A percentile compares a stretch with the other conserved stretches of the same genome.
Evolutionary conservation across 306 rosid species (phyloP).

Genomic region (Castanea crenata): DNA sequence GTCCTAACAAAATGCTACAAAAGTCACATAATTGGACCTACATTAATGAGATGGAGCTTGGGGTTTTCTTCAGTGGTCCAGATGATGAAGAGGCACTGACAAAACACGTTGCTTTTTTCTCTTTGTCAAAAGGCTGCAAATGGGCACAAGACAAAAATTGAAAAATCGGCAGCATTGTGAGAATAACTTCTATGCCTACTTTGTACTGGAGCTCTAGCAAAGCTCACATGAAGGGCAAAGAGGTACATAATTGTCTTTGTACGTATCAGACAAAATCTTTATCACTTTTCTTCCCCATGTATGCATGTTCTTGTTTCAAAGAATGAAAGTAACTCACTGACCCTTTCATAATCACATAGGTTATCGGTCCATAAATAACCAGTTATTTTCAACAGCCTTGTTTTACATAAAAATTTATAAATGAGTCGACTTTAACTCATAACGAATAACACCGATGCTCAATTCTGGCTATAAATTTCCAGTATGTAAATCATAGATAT

Average conservation of each 20-base stretch:
- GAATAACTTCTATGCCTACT: conserved; percentile 21
- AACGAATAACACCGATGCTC: no score
- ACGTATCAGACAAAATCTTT: conserved; percentile 35
- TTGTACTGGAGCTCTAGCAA: conserved; percentile 27
- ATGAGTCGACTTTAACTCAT: no score
- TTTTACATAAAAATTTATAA: no score
- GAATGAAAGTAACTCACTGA: neutral
- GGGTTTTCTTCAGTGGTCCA: conserved; percentile 37
- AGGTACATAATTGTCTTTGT: conserved; percentile 27
- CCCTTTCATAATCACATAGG: neutral
- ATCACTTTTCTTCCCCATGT: conserved; percentile 17
- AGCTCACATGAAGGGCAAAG: conserved; percentile 43
- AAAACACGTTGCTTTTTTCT: neutral
- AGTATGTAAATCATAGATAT: no score
- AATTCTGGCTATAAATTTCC: no score
- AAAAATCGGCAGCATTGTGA: conserved; percentile 36
- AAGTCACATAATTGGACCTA: conserved; percentile 10
- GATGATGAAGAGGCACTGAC: conserved; percentile 9
- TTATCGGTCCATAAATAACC: no score
- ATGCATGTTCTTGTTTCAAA: conserved; percentile 3
- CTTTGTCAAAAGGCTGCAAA: conserved; percentile 37
- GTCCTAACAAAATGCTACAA: neutral
- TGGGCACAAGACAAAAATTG: conserved; percentile 24
- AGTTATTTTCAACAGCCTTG: no score
- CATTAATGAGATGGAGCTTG: neutral